Evolutionary conservation across 306 rosid genomes (phyloP).

Genomic region (Cotoneaster glaucophyllus): DNA sequence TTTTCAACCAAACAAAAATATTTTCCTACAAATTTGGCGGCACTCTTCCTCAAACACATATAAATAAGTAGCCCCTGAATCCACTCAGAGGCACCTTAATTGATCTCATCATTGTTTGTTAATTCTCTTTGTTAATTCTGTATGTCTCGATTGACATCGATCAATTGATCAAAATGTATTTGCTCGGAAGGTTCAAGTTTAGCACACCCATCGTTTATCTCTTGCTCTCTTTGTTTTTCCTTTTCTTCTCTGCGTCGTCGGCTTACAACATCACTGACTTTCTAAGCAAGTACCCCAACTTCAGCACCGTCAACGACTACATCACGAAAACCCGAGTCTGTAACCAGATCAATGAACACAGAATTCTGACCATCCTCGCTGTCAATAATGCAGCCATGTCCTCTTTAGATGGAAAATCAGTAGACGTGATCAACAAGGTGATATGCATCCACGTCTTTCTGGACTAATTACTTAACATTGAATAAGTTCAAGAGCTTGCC

Average conservation of each 20-base stretch:
- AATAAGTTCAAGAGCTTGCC: neutral
- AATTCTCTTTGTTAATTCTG: too few species aligned
- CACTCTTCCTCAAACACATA: neutral
- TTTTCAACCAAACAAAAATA: neutral
- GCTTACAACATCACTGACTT: slow-evolving; percentile 3
- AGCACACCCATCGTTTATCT: neutral
- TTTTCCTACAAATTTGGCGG: neutral
- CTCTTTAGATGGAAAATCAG: neutral
- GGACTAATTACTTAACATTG: neutral
- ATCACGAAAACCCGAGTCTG: neutral
- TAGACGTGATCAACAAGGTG: neutral
- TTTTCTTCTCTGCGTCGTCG: neutral
- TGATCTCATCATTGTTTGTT: neutral
- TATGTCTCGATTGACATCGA: neutral
- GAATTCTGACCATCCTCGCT: neutral
- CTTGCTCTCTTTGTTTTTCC: neutral
- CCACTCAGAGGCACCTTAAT: neutral
- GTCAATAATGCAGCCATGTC: neutral
- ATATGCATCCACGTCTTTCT: neutral
- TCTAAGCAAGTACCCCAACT: neutral
- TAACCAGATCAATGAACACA: neutral
- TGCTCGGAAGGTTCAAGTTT: neutral
- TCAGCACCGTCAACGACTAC: slow-evolving; percentile 9
- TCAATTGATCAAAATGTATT: neutral
- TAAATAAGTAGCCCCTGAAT: neutral